A percentile compares a stretch with the other conserved stretches of the same genome.
These are phyloP conservation scores for Mycocentrospora acerina DNA, from an alignment of 2,329 filamentous ascomycete genomes.

Conservation along the genomic window DNA sequence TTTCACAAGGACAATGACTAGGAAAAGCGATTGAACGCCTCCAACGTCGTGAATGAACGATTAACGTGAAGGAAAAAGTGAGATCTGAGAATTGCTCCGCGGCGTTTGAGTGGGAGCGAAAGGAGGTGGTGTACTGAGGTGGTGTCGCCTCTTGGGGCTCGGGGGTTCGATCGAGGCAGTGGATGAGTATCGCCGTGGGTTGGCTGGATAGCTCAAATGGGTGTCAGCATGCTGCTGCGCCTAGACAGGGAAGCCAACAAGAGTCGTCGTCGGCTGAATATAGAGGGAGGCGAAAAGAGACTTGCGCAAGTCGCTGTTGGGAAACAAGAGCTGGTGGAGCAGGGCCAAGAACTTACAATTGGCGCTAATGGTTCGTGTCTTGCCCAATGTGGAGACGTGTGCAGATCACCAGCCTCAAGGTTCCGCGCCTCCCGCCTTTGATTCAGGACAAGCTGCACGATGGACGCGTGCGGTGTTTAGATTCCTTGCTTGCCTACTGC, in stretches of 20 bases:
- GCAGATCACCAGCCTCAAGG: too few species aligned
- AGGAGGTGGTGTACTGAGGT: constrained; percentile 12
- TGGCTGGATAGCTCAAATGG: constrained; percentile 14
- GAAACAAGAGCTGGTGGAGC: constrained; percentile 24
- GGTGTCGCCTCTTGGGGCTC: constrained; percentile 5
- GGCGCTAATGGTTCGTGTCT: constrained; percentile 1
- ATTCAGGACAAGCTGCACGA: too few species aligned
- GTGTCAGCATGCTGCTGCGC: constrained; percentile 24
- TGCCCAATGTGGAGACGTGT: too few species aligned
- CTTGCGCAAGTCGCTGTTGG: constrained; percentile 20
- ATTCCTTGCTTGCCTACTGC: too few species aligned
- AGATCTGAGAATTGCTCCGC: constrained; percentile 1
- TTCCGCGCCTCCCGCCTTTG: constrained; percentile 4
- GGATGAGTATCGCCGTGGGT: constrained; percentile 1
- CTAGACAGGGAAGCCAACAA: constrained; percentile 11
- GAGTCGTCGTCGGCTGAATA: constrained; percentile 11
- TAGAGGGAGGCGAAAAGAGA: constrained; percentile 11
- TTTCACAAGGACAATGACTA: constrained; percentile 10
- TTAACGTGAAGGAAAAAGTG: constrained; percentile 1
- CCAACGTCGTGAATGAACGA: constrained; percentile 12
- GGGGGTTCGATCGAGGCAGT: constrained; percentile 1
- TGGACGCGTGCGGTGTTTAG: too few species aligned
- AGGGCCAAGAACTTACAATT: constrained; percentile 7
- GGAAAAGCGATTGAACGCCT: constrained; percentile 28
- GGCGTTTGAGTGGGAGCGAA: constrained; percentile 6